These are phyloP conservation scores for Chamaecrista fasciculata DNA, from an alignment of 306 rosid species.

Conservation along the genomic window DNA sequence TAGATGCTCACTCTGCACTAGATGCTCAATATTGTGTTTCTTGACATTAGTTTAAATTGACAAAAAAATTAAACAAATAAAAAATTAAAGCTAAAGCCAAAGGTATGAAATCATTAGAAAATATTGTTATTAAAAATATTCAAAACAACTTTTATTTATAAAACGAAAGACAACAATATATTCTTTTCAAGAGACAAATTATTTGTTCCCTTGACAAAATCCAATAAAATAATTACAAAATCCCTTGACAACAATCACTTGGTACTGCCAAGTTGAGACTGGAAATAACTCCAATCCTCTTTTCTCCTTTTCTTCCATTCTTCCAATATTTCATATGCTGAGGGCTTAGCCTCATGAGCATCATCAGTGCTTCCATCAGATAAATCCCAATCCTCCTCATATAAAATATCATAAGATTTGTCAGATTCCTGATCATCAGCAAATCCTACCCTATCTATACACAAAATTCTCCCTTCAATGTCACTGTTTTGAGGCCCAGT, in stretches of 20 bases:
- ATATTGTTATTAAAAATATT: background rate
- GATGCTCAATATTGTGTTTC: too few species aligned
- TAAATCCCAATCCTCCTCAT: conserved; percentile 30
- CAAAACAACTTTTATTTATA: background rate
- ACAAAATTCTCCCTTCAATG: conserved; percentile 25
- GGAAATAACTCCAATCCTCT: conserved; percentile 39
- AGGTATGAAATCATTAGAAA: background rate
- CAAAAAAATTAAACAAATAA: background rate
- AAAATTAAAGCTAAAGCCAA: background rate
- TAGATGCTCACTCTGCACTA: background rate
- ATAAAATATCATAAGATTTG: conserved; percentile 11
- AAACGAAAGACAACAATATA: background rate
- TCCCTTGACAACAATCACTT: background rate
- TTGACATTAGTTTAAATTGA: too few species aligned
- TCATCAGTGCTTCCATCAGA: conserved; percentile 33
- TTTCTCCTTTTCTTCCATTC: conserved; percentile 72
- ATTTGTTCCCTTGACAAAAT: background rate
- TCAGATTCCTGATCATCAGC: conserved; percentile 23
- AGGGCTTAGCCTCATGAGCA: conserved; percentile 48
- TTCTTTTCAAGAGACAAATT: background rate
- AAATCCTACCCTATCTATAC: conserved; percentile 1
- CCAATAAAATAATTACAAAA: background rate
- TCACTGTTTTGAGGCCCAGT: conserved; percentile 24
- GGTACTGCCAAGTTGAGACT: conserved; percentile 35
- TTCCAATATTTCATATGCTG: conserved; percentile 64